phyloP scores from a whole-genome alignment of 805 yeast genomes.

The Wickerhamiella bombiphila region DNA sequence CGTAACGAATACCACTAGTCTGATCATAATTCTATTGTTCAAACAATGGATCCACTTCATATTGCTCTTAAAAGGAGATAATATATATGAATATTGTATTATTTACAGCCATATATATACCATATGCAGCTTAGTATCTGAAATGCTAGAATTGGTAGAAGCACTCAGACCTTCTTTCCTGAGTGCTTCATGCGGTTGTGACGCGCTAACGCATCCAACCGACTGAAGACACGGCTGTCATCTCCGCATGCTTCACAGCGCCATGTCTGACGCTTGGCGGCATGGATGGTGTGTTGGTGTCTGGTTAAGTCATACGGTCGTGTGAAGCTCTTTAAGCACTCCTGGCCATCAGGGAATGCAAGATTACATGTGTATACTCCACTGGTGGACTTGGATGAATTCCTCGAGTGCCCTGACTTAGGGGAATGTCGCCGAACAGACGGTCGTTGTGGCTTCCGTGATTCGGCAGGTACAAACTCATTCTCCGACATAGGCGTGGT shows the following conservation, averaged over 20 bases:
- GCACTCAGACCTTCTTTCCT: too few species aligned
- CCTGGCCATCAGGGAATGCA: slow-evolving; percentile 25
- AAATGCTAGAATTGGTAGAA: too few species aligned
- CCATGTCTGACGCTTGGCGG: slow-evolving; percentile 69
- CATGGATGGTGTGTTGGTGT: slow-evolving; percentile 94
- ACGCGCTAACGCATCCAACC: slow-evolving; percentile 88
- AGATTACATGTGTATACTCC: slow-evolving; percentile 15
- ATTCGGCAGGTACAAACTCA: neutral
- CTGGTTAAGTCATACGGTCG: slow-evolving; percentile 89
- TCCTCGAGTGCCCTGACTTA: neutral
- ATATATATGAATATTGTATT: too few species aligned
- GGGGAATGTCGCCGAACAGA: neutral
- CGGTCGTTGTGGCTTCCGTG: neutral
- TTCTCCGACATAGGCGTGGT: too few species aligned
- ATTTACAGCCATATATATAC: neutral
- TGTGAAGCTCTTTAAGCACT: slow-evolving; percentile 69
- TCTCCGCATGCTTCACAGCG: slow-evolving; percentile 78
- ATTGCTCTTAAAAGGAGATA: too few species aligned
- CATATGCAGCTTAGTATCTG: too few species aligned
- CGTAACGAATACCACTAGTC: neutral
- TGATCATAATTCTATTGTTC: neutral
- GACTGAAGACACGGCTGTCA: slow-evolving; percentile 68
- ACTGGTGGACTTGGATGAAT: neutral
- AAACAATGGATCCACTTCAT: neutral
- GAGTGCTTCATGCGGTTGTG: slow-evolving; percentile 88